phyloP scores from a whole-genome alignment of 331 rosid species.

The Rosa hybrid region DNA sequence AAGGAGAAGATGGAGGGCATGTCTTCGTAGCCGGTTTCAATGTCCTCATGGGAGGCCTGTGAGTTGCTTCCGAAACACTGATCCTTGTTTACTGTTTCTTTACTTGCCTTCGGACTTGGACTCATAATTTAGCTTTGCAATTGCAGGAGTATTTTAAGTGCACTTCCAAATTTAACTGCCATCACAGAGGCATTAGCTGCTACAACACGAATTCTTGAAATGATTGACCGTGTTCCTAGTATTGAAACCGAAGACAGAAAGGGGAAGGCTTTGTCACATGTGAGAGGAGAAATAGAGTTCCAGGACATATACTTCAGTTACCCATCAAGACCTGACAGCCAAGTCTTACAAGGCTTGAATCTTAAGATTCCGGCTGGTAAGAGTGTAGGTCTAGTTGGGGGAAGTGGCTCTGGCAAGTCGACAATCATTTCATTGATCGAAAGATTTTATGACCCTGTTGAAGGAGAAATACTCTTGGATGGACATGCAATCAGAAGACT shows the following conservation, averaged over 20 bases:
- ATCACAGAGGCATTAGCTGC: slow-evolving; percentile 75
- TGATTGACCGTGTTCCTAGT: slow-evolving; percentile 65
- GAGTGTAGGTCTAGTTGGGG: slow-evolving; percentile 79
- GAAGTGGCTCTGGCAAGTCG: slow-evolving; percentile 94
- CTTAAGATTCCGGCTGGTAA: slow-evolving; percentile 76
- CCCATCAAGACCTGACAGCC: slow-evolving; percentile 77
- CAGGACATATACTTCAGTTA: slow-evolving; percentile 59
- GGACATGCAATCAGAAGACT: slow-evolving; percentile 69
- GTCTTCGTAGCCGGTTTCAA: slow-evolving; percentile 83
- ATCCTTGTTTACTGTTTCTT: not conserved
- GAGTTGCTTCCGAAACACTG: slow-evolving; percentile 38
- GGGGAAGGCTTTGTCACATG: slow-evolving; percentile 80
- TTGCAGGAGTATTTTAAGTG: slow-evolving; percentile 86
- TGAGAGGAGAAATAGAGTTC: slow-evolving; percentile 76
- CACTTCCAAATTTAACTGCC: slow-evolving; percentile 85
- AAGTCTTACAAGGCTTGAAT: slow-evolving; percentile 64
- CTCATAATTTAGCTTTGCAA: slow-evolving; percentile 18
- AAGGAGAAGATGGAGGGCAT: slow-evolving; percentile 78
- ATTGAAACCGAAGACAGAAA: slow-evolving; percentile 74
- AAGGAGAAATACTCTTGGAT: slow-evolving; percentile 79
- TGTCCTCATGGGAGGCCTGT: slow-evolving; percentile 95
- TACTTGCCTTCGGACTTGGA: slow-evolving; percentile 13
- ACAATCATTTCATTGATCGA: slow-evolving; percentile 78
- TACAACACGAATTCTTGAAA: slow-evolving; percentile 66
- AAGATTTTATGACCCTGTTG: slow-evolving; percentile 86